Base-by-base conservation (phyloP, 2,329 filamentous ascomycete genomes). In the Lasiodiplodia sp. region DNA sequence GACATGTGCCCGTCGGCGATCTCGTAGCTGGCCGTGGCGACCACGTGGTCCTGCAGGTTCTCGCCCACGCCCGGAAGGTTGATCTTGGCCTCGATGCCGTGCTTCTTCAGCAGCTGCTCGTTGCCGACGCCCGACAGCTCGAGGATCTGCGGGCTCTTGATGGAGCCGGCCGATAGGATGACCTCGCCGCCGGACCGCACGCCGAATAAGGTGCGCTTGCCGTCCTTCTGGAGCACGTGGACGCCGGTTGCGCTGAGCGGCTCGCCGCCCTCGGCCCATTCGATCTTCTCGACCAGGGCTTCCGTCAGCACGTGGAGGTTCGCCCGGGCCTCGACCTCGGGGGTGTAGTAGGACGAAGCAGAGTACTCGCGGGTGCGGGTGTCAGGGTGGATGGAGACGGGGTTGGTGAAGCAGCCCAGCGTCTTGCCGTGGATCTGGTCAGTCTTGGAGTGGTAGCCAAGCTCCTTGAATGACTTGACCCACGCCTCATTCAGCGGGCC, bases 71-170 rank as follows among this genome's bases (percentile, higher is more conserved):
- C 66, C n/a, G 66, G 28, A 23, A 18, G 18, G 25, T 62, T 40
- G 2, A 52, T 31, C 53, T 56, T 56, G 25, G 65, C 65, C 6
- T 60, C 60, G 37, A 71, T 70, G 57, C 34, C 25, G 49, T 63
- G 62, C 23, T 60, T 44, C 16, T 70, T 11, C 49, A 70, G 51
- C 14, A 68, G 7, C 38, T 56, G 37, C 21, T 16, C 38, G 7
- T 49, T 58, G 3, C 77, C 76, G 28, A 77, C 72, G 11, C 75
- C 76, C 10, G 73, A 76, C 0, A 77, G 62, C 67, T 74, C 72
- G 10, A 77, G 70, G 4, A 77, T 68, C 37, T 77, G 74, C 58
- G 76, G 75, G n/a, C 74, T 71, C 8, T 70, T 71, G 51, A 77
- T 70, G 8, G 72, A 72, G 38, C 76, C 75, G 6, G 72, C 77